Percentiles rank a stretch among this genome's conserved stretches.
Evolutionary conservation across 257 asterid genomes (phyloP).

Genomic region (Echites panduratus): DNA sequence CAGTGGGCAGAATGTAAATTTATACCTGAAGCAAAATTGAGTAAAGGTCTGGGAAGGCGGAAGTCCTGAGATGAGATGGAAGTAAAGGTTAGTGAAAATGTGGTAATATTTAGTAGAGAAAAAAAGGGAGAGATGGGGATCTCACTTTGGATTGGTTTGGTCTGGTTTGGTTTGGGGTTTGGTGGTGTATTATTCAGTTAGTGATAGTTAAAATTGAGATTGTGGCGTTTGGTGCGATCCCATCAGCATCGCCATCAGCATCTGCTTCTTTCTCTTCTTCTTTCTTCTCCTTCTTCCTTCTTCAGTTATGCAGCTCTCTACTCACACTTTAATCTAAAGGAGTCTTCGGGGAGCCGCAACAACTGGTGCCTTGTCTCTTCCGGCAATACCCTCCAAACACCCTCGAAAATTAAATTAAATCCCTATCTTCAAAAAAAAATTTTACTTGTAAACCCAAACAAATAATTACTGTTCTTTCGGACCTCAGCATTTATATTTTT

Average conservation of each 20-base stretch:
- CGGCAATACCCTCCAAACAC: constrained; percentile 30
- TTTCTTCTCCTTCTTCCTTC: background rate
- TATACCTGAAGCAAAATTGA: constrained; percentile 13
- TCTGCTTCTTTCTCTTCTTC: constrained; percentile 1
- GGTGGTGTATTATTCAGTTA: constrained; percentile 11
- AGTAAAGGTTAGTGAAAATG: background rate
- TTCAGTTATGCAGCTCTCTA: background rate
- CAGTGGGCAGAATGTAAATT: background rate
- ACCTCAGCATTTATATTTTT: no score
- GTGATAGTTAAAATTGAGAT: background rate
- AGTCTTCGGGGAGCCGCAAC: constrained; percentile 63
- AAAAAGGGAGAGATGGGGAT: background rate
- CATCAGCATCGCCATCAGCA: constrained; percentile 27
- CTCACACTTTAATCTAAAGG: constrained; percentile 12
- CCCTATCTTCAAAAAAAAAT: no score
- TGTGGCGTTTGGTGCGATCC: constrained; percentile 43
- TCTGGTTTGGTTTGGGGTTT: background rate
- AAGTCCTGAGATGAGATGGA: constrained; percentile 9
- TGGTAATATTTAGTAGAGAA: background rate
- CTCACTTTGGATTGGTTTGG: background rate
- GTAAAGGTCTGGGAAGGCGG: background rate
- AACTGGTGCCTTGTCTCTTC: constrained; percentile 53
- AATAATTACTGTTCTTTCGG: no score
- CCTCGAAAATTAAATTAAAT: background rate
- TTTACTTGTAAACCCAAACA: no score